Evolutionary conservation across 345 rosid species (phyloP), one percentile per base, ranked within the genome.

Genomic region (Acer yangbiense): DNA sequence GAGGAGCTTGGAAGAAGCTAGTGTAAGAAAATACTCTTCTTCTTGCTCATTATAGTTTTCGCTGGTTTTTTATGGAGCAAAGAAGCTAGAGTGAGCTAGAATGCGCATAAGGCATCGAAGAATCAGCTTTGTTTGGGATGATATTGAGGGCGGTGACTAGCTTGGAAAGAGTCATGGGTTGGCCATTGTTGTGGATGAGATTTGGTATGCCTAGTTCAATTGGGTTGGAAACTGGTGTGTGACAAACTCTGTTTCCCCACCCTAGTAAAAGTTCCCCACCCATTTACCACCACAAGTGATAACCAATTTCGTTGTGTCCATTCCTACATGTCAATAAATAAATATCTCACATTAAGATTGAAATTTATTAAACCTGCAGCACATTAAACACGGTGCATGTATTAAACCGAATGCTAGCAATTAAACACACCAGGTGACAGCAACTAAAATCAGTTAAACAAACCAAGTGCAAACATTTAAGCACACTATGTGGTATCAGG

Each of bases 161-260:
- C 9, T 64, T 16, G 41, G 61, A 9, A 62, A 63, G 46, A 9
- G 44, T 48, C n/a, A 74, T 63, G 77, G 77, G 69, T 29, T 46
- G 17, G 61, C 69, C 77, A 63, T 74, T 25, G 13, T 46, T 74
- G 41, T 64, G 69, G 55, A 74, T 64, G 44, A 74, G 6, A 43
- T 62, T 60, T 62, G 76, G 68, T 21, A 73, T 62, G 23, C 76
- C 76, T 20, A 73, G 41, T 61, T 73, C 14, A 61, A 73, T 9
- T 25, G 32, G 32, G 32, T 64, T 46, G 12, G 66, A 72, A 58
- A 52, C 50, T 1, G 54, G 66, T n/a, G 75, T 62, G 1, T 62
- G 77, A 9, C 35, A 32, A 32, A 32, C 5, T 32, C 0, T 32
- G 35, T 32, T 32, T 32, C 35, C 3, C 35, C 35, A 32, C 5